phyloP scores from a whole-genome alignment of 2,329 filamentous ascomycete genomes.

The Ophidiomyces ophidiicola region DNA sequence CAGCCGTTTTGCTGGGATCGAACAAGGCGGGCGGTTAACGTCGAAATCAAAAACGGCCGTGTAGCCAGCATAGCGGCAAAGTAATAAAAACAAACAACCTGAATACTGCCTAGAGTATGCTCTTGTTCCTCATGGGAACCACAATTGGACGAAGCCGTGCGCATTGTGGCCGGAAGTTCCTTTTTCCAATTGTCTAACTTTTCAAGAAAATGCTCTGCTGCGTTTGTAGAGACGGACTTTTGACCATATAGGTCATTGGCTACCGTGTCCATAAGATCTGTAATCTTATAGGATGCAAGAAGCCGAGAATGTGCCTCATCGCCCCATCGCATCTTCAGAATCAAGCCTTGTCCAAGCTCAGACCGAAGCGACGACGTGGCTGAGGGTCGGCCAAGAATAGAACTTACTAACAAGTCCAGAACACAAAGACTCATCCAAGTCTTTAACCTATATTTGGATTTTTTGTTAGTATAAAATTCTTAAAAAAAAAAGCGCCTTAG shows the following conservation, averaged over 20 bases:
- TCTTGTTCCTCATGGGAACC: slow-evolving; percentile 18
- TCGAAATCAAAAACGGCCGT: slow-evolving; percentile 43
- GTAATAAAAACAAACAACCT: slow-evolving; percentile 48
- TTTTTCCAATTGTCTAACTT: slow-evolving; percentile 39
- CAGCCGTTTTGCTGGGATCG: neutral
- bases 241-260: slow-evolving; percentile 35
- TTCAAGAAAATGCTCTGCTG: slow-evolving; percentile 32
- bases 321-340: slow-evolving; percentile 16
- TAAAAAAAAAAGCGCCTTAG: too few relatives aligned
- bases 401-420: slow-evolving; percentile 38
- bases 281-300: slow-evolving; percentile 33
- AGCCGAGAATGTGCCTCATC: slow-evolving; percentile 23
- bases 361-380: slow-evolving; percentile 23
- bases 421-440: slow-evolving; percentile 39
- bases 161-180: slow-evolving; percentile 27
- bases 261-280: slow-evolving; percentile 36
- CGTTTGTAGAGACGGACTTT: slow-evolving; percentile 21
- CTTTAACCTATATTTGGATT: slow-evolving; percentile 27
- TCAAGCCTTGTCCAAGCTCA: slow-evolving; percentile 18
- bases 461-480: too few relatives aligned
- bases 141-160: slow-evolving; percentile 14
- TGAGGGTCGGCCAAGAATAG: slow-evolving; percentile 39
- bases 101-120: slow-evolving; percentile 39
- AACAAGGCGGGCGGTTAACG: slow-evolving; percentile 26
- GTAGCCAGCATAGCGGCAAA: slow-evolving; percentile 48